Evolutionary conservation across 1,139 yeast genomes (phyloP).

Genomic region (Candida sanyaensis): DNA sequence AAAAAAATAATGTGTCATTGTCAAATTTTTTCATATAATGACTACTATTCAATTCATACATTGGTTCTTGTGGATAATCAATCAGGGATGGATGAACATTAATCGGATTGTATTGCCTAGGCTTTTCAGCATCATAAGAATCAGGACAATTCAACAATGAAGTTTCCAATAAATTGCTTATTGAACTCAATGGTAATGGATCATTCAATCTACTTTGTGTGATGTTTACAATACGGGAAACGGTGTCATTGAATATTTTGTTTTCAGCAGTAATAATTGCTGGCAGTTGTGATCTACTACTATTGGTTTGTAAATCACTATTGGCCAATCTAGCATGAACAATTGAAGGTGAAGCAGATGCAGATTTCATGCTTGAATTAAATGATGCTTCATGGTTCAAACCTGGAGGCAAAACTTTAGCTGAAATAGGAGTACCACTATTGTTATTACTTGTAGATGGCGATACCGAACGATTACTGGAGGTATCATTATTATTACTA

Average conservation of each 20-base stretch:
- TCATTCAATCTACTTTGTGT: slow-evolving; percentile 37
- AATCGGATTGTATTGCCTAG: slow-evolving; percentile 75
- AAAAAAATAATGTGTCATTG: slow-evolving; percentile 85
- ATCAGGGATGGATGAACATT: slow-evolving; percentile 89
- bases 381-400: slow-evolving; percentile 17
- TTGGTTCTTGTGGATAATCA: slow-evolving; percentile 91
- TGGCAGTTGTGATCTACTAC: slow-evolving; percentile 19
- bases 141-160: slow-evolving; percentile 92
- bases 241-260: slow-evolving; percentile 32
- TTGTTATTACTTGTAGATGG: slow-evolving; percentile 5
- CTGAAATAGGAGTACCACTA: slow-evolving; percentile 13
- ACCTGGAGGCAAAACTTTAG: slow-evolving; percentile 26
- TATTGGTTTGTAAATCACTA: slow-evolving; percentile 3
- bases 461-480: slow-evolving; percentile 1
- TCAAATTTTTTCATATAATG: slow-evolving; percentile 72
- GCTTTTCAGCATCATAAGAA: slow-evolving; percentile 86
- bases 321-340: slow-evolving; percentile 8
- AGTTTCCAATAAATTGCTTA: slow-evolving; percentile 63
- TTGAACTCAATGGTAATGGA: slow-evolving; percentile 60
- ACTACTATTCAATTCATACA: slow-evolving; percentile 54
- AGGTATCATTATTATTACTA: slow-evolving; percentile 1
- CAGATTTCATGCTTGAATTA: slow-evolving; percentile 35
- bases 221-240: slow-evolving; percentile 31
- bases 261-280: slow-evolving; percentile 13
- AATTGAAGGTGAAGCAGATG: slow-evolving; percentile 23